Percentiles rank a stretch among this genome's conserved stretches.
phyloP scores from a whole-genome alignment of 768 basidiomycete species.

The Rossbeevera mucosa region DNA sequence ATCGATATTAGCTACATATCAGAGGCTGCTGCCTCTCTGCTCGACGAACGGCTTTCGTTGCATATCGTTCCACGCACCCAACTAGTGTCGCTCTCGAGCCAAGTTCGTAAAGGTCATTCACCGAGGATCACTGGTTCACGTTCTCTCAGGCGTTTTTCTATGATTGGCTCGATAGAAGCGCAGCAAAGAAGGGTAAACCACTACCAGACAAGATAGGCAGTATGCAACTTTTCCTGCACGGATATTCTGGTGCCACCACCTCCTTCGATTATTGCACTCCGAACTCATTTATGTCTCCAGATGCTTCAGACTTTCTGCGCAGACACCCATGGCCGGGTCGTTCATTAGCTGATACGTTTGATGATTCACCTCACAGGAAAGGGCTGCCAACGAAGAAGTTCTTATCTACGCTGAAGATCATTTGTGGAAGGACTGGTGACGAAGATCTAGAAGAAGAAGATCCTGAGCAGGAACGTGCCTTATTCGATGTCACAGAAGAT shows the following conservation, averaged over 20 bases:
- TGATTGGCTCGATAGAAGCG: constrained; percentile 83
- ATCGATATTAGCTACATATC: constrained; percentile 64
- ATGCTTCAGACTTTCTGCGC: constrained; percentile 83
- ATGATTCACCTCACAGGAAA: constrained; percentile 75
- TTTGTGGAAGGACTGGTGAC: constrained; percentile 83
- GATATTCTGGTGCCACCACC: constrained; percentile 56
- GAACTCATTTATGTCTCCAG: constrained; percentile 32
- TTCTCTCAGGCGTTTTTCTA: constrained; percentile 77
- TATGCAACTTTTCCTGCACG: constrained; percentile 85
- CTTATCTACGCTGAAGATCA: constrained; percentile 61
- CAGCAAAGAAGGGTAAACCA: constrained; percentile 76
- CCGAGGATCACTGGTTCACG: neutral
- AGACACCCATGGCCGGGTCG: constrained; percentile 87
- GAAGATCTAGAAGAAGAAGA: constrained; percentile 71
- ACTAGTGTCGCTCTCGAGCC: constrained; percentile 76
- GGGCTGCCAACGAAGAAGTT: constrained; percentile 65
- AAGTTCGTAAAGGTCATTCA: constrained; percentile 32
- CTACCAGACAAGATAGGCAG: constrained; percentile 87
- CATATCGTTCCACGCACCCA: constrained; percentile 85
- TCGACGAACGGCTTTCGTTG: constrained; percentile 69
- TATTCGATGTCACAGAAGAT: constrained; percentile 64
- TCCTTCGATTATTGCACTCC: neutral
- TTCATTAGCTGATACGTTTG: constrained; percentile 79
- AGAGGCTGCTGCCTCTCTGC: constrained; percentile 81
- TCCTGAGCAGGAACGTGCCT: constrained; percentile 65